Base-by-base conservation (phyloP, 2,329 filamentous ascomycete species). In the Xylaria sp. region DNA sequence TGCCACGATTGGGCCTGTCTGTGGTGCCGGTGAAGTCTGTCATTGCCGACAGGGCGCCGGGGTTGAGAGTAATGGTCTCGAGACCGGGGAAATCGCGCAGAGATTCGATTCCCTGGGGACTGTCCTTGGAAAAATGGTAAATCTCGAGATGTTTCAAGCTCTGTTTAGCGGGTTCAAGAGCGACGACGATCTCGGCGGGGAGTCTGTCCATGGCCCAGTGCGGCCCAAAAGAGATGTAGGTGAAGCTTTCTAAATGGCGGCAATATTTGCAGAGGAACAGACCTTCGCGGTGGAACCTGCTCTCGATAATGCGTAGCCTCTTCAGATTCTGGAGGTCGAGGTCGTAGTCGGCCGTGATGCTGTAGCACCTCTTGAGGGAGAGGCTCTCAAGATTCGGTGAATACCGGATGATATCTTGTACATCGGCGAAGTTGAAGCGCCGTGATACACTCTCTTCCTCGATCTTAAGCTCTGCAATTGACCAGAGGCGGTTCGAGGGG, bases 161-260 rank as follows among this genome's bases (percentile, higher is more conserved):
- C 61, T 68, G 64, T 5, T 53, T 62, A 2, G 65, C 69, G 18
- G 69, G 71, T 18, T 68, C 62, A 37, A 72, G 67, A 3, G 71
- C 71, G 32, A 69, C 69, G 42, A 72, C 67, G 9, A 71, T 71
- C 65, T 72, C 69, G 47, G 66, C 69, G 6, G 71, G 71, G 1
- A 71, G 66, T 35, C 69, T 23, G 55, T 72, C 71, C 66, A 72
- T 71, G 53, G 69, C 69, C 70, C 68, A 71, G 29, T 72, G 70
- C 5, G 69, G 69, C 2, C 66, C 69, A 44, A 71, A 72, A 2
- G 69, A 71, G 66, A 72, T 68, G 60, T 72, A 72, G 25, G 66
- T 71, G 63, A 72, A 72, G 47, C 59, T 60, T 40, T 72, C 71
- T 48, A 72, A 69, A 16, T 60, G 66, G 53, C 61, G 61, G 64